A percentile compares a stretch with the other conserved stretches of the same genome.
Conservation (phyloP, 768 basidiomycete species). For the Suillus cothurnatus region DNA sequence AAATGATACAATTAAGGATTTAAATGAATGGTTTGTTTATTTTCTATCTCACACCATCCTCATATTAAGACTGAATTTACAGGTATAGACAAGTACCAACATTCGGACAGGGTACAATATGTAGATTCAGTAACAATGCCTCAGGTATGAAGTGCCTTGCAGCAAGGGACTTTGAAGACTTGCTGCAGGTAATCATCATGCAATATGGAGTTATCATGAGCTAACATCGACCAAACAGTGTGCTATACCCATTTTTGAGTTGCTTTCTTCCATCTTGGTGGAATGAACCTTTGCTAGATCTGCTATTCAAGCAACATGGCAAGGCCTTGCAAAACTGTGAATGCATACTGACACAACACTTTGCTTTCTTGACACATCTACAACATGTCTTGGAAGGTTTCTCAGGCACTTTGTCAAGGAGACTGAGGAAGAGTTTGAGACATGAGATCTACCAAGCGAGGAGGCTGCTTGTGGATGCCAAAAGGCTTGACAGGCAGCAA, state of each 20-base stretch:
- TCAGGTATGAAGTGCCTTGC: constrained; percentile 37
- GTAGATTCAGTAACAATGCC: constrained; percentile 30
- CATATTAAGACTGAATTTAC: no score
- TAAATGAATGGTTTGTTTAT: neutral
- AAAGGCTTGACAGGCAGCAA: neutral
- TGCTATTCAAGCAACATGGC: constrained; percentile 31
- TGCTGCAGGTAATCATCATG: neutral
- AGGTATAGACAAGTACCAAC: constrained; percentile 30
- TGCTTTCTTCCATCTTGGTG: constrained; percentile 22
- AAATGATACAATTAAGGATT: neutral
- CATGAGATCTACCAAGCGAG: constrained; percentile 35
- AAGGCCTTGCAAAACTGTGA: constrained; percentile 22
- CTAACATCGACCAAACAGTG: constrained; percentile 16
- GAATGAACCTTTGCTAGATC: constrained; percentile 18
- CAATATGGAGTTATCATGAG: neutral
- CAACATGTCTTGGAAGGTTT: constrained; percentile 20
- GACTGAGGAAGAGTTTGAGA: constrained; percentile 25
- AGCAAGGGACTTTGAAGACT: constrained; percentile 14
- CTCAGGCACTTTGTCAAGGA: constrained; percentile 26
- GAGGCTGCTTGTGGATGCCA: constrained; percentile 24
- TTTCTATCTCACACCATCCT: no score
- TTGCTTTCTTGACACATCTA: constrained; percentile 21
- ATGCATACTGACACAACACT: constrained; percentile 18
- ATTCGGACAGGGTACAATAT: constrained; percentile 36
- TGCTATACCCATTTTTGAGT: constrained; percentile 32